Evolutionary conservation across 2,329 filamentous ascomycete species (phyloP), one percentile per base, ranked within the genome.

Genomic region (Colletotrichum camelliae): DNA sequence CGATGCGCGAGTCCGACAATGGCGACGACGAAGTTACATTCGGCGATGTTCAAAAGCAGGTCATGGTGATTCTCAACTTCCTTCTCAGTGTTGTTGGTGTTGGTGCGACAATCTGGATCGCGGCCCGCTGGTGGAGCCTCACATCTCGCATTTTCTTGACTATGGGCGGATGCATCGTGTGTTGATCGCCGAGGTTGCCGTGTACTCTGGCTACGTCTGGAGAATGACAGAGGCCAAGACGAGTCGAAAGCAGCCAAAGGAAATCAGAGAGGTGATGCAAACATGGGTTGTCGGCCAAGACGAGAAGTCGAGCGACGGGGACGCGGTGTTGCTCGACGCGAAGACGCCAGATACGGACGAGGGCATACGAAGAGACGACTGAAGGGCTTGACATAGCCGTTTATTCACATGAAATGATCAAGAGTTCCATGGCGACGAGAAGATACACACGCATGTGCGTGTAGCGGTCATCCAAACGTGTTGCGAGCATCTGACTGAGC

Each of bases 41-140:
- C 77, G 89, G 91, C 43, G 94, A 97, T 76, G 88, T 97, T 2
- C 94, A 96, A 82, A 89, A 94, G n/a, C 95, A 97, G 81, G 86
- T 97, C 72, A 93, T 94, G 57, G 88, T 98, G 9, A 95, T 98
- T 67, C 89, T 98, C 80, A 99, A 98, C 83, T 95, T 98, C 67
- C 86, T 98, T 52, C 89, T 98, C 69, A 98, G 95, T 67, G 94
- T 98, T 69, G 87, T 96, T 4, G 95, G 96, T 60, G 94, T 94
- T 67, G 94, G 92, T 4, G 92, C 90, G 4, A 94, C 94, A 9
- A 89, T 97, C 39, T 97, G 94, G 95, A 89, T 96, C n/a, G 90
- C 90, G 18, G 93, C 93, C 2, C 88, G 92, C 67, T 94, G 94
- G 89, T 96, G 94, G 94, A 93, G 89, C 77, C 90, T 93, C 2